These are phyloP conservation scores for Suhomyces sp. DNA, from an alignment of 805 yeast species.

Conservation along the genomic window DNA sequence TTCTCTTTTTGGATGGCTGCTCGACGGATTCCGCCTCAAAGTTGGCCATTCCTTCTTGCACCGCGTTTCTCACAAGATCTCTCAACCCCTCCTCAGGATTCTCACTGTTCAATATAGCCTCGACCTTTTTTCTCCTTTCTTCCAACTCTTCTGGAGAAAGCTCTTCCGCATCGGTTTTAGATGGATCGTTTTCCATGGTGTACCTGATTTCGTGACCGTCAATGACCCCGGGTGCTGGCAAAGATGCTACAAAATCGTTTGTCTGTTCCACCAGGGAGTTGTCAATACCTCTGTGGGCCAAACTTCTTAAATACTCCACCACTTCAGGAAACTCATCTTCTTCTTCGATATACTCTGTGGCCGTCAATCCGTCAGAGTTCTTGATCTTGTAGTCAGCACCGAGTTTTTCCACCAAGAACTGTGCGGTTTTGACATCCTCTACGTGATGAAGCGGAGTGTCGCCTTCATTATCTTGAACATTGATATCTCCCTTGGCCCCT, in stretches of 20 bases:
- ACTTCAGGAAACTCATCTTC: slow-evolving; percentile 85
- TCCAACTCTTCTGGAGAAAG: slow-evolving; percentile 43
- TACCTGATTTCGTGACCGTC: slow-evolving; percentile 56
- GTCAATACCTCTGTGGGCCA: slow-evolving; percentile 30
- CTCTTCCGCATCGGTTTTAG: slow-evolving; percentile 32
- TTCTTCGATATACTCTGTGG: slow-evolving; percentile 72
- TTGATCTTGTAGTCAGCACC: slow-evolving; percentile 62
- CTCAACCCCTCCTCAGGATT: slow-evolving; percentile 78
- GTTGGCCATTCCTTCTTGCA: slow-evolving; percentile 52
- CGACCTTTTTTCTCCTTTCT: slow-evolving; percentile 61
- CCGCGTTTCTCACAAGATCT: slow-evolving; percentile 62
- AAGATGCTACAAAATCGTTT: slow-evolving; percentile 18
- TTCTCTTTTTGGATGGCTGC: slow-evolving; percentile 32
- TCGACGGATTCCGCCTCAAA: slow-evolving; percentile 25
- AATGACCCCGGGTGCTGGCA: slow-evolving; percentile 37
- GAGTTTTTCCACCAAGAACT: slow-evolving; percentile 59
- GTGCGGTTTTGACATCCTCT: slow-evolving; percentile 69
- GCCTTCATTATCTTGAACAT: slow-evolving; percentile 82
- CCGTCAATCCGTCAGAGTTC: slow-evolving; percentile 73
- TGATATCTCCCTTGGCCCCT: slow-evolving; percentile 69
- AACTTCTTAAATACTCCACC: slow-evolving; percentile 54
- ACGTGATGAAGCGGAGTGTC: slow-evolving; percentile 94
- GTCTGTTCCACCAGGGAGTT: slow-evolving; percentile 12
- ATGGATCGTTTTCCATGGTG: slow-evolving; percentile 47
- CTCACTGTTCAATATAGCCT: slow-evolving; percentile 71